A percentile compares a stretch with the other conserved stretches of the same genome.
These are phyloP conservation scores for Gnomoniopsis sp. DNA, from an alignment of 2,329 filamentous ascomycete genomes.

Conservation along the genomic window DNA sequence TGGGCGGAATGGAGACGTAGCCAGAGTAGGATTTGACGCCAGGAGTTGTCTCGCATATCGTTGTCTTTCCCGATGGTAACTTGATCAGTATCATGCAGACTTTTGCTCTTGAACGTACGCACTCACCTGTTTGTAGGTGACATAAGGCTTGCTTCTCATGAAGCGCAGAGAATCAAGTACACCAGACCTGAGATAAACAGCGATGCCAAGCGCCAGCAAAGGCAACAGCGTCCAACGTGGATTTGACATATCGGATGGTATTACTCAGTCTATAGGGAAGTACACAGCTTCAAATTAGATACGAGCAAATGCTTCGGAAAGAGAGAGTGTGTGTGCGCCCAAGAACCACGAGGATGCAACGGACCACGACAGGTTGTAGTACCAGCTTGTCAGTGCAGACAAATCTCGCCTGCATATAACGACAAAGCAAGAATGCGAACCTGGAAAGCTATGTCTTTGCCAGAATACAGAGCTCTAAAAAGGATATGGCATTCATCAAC, in stretches of 20 bases:
- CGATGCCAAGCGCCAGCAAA: not conserved
- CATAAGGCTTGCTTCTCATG: not conserved
- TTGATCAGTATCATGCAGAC: conserved; percentile 38
- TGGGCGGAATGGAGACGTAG: conserved; percentile 52
- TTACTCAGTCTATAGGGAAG: not conserved
- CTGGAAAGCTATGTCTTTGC: too few species aligned
- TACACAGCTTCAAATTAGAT: not conserved
- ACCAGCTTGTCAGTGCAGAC: too few species aligned
- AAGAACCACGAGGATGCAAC: too few species aligned
- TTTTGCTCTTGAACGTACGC: conserved; percentile 29
- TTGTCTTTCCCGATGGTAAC: not conserved
- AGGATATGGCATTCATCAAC: too few species aligned
- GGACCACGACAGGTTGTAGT: too few species aligned
- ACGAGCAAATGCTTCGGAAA: too few species aligned
- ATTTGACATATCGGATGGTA: not conserved
- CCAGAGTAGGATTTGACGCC: conserved; percentile 61
- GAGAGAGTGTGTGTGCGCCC: too few species aligned
- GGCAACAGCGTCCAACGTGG: not conserved
- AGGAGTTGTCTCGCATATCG: conserved; percentile 43
- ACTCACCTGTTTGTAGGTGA: conserved; percentile 50
- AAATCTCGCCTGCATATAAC: too few species aligned
- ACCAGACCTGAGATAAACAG: not conserved
- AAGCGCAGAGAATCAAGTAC: not conserved
- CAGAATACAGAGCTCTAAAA: too few species aligned
- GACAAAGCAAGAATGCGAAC: too few species aligned